Evolutionary conservation across 768 basidiomycete genomes (phyloP).

Genomic region (Auricularia cornea): DNA sequence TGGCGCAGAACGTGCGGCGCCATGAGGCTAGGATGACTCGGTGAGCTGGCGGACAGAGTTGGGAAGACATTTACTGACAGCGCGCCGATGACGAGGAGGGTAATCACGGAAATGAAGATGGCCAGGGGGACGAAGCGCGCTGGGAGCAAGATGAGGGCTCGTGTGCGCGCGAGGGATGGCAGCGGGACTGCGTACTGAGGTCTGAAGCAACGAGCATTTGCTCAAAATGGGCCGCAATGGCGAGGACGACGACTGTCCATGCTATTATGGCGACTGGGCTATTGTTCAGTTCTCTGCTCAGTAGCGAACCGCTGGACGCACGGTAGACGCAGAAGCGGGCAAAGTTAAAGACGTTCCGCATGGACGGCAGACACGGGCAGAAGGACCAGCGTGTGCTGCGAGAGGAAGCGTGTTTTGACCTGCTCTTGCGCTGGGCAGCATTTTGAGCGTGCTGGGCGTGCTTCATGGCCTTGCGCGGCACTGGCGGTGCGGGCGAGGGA

Average conservation of each 20-base stretch:
- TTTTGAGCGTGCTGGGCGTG: neutral
- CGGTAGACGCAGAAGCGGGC: slow-evolving; percentile 11
- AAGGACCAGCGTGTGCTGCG: neutral
- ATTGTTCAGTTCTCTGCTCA: neutral
- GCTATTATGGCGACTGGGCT: slow-evolving; percentile 51
- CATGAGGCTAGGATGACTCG: slow-evolving; percentile 20
- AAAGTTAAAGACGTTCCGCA: slow-evolving; percentile 13
- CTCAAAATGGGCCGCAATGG: slow-evolving; percentile 73
- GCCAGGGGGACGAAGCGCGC: slow-evolving; percentile 85
- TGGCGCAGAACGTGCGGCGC: slow-evolving; percentile 3
- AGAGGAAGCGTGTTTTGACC: neutral
- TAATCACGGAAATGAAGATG: slow-evolving; percentile 68
- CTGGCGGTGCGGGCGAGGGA: neutral
- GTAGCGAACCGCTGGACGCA: neutral
- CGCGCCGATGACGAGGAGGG: slow-evolving; percentile 55
- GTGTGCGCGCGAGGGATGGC: too few species aligned
- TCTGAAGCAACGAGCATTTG: slow-evolving; percentile 62
- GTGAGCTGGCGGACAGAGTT: slow-evolving; percentile 1
- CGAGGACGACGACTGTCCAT: slow-evolving; percentile 73
- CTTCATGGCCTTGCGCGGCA: slow-evolving; percentile 1
- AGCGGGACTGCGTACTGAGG: slow-evolving; percentile 72
- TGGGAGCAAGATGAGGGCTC: too few species aligned
- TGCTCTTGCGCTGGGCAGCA: neutral
- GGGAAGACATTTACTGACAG: slow-evolving; percentile 40
- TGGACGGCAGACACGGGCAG: slow-evolving; percentile 5